Evolutionary conservation across 768 basidiomycete species (phyloP), one percentile per base, ranked within the genome.

Genomic region (Boletus subcaerulescens): DNA sequence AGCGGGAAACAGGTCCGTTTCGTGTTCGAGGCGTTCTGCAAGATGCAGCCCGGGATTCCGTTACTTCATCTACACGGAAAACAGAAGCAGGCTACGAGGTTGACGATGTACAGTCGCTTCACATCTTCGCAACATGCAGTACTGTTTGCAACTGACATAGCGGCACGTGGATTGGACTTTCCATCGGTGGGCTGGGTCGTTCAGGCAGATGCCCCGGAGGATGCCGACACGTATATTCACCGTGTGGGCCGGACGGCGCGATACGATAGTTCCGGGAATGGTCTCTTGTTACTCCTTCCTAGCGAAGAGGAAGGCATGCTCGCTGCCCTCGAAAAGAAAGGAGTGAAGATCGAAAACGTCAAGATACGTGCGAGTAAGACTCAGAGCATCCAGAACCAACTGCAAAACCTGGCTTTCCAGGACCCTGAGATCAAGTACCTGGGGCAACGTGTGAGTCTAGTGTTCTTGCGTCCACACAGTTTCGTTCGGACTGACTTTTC

Each of bases 1-100:
- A 89, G 87, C 57, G 90, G 93, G 70, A 98, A 98, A 71, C 97
- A 99, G 74, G 94, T 98, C 48, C 92, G 95, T 18, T 98, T 98
- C 71, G 87, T 89, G 8, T 98, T 89, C 65, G 95, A 97, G 74
- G 91, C 89, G 15, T 98, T 99, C 73, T 89, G 93, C 75, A 88
- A 88, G 70, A 84, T 99, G 78, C 96, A 96, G 59, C 96, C 96
- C 0, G 96, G 96, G 62, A 77, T 93, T 5, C 85, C 96, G 4
- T 78, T 99, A n/a, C 80, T 99, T 20, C 90, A 95, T 67, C 74
- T 99, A 9, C 94, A 98, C 64, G 96, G 96, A 33, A 98, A 97
- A 69, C 94, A 97, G 67, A 98, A 97, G 69, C 96, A 97, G 66
- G 80, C 86, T n/a, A 86, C 91, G 35, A 83, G 96, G 45, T 73